phyloP scores from a whole-genome alignment of 78 protist genomes.

The Dictyostelium intermedium region DNA sequence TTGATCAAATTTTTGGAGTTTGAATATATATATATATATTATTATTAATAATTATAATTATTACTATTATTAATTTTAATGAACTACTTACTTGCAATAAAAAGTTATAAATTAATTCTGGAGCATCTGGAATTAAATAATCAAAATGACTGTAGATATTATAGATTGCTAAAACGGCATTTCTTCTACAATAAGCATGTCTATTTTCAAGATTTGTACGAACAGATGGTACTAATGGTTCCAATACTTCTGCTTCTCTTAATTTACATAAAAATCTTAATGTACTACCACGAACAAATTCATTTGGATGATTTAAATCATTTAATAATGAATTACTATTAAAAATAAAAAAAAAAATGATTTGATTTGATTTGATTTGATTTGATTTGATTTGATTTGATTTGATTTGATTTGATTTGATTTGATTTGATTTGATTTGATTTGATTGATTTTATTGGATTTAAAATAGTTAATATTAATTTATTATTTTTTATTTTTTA shows the following conservation, averaged over 20 bases:
- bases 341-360: not conserved
- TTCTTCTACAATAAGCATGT: slow-evolving; percentile 86
- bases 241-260: slow-evolving; percentile 93
- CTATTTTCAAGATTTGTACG: slow-evolving; percentile 91
- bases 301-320: slow-evolving; percentile 96
- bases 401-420: too few relatives aligned
- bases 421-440: too few relatives aligned
- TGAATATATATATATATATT: not conserved
- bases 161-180: slow-evolving; percentile 96
- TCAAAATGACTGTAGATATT: slow-evolving; percentile 82
- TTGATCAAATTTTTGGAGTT: not conserved
- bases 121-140: slow-evolving; percentile 95
- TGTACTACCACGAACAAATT: slow-evolving; percentile 96
- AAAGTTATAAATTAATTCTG: slow-evolving; percentile 91
- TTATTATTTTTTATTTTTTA: not conserved
- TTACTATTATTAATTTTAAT: too few relatives aligned
- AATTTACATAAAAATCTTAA: slow-evolving; percentile 96
- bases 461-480: slow-evolving; percentile 11
- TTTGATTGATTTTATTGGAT: too few relatives aligned
- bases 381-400: too few relatives aligned
- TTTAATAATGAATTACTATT: slow-evolving; percentile 75
- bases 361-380: too few relatives aligned
- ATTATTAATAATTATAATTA: not conserved
- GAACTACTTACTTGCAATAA: slow-evolving; percentile 51
- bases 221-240: slow-evolving; percentile 92